Conservation (phyloP, 1,284 basidiomycete species). For the Ustilago bromivora region DNA sequence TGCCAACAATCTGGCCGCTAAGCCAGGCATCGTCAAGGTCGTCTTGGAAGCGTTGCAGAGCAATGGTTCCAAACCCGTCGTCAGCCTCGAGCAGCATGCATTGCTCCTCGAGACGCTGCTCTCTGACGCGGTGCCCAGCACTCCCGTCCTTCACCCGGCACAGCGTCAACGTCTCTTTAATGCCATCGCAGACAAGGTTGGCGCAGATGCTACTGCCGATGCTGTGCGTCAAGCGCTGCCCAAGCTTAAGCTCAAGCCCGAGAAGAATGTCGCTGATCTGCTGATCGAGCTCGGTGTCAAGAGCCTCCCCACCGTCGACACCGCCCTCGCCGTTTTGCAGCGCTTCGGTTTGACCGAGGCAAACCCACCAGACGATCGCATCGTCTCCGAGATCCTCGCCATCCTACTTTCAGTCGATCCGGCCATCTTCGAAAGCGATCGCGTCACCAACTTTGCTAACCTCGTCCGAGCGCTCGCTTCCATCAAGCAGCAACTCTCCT, state of each 20-base stretch:
- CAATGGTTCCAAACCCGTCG: slow-evolving; percentile 79
- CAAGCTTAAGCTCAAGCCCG: slow-evolving; percentile 54
- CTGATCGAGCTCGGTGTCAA: slow-evolving; percentile 60
- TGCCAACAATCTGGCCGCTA: slow-evolving; percentile 49
- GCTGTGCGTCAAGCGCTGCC: slow-evolving; percentile 64
- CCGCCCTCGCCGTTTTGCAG: slow-evolving; percentile 54
- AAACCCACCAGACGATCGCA: slow-evolving; percentile 50
- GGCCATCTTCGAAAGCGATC: slow-evolving; percentile 42
- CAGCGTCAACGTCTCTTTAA: slow-evolving; percentile 61
- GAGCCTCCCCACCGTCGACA: slow-evolving; percentile 48
- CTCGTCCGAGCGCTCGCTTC: slow-evolving; percentile 40
- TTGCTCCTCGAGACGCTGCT: slow-evolving; percentile 75
- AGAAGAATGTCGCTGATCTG: slow-evolving; percentile 54
- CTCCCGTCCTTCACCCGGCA: slow-evolving; percentile 53
- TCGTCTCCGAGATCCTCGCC: slow-evolving; percentile 60
- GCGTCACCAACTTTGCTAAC: slow-evolving; percentile 49
- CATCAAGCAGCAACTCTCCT: slow-evolving; percentile 47
- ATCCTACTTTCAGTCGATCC: slow-evolving; percentile 55
- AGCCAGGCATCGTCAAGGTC: slow-evolving; percentile 71
- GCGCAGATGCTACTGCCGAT: slow-evolving; percentile 61
- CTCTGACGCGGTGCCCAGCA: slow-evolving; percentile 51
- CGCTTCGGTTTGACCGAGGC: slow-evolving; percentile 55
- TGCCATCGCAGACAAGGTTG: slow-evolving; percentile 63
- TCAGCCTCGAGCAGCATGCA: slow-evolving; percentile 81
- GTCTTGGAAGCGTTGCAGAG: slow-evolving; percentile 76